Conservation (phyloP, 148 eudicot genomes). For the Silene conica region DNA sequence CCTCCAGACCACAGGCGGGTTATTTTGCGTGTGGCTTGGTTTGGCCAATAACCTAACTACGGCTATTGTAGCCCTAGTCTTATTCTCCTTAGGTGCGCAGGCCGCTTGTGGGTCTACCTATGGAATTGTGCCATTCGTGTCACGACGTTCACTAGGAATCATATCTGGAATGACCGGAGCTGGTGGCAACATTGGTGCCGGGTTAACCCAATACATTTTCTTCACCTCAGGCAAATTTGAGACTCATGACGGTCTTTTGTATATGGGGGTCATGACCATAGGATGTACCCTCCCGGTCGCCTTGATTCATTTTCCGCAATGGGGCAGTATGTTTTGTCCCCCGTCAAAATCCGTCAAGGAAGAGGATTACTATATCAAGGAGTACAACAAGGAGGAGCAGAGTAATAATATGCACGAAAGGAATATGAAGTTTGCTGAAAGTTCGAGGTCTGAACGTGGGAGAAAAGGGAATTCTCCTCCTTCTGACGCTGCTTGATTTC, state of each 20-base stretch:
- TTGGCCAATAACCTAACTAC: background rate
- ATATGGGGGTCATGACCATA: slow-evolving; percentile 33
- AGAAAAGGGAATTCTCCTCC: no score
- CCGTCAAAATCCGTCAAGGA: slow-evolving; percentile 26
- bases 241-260: no score
- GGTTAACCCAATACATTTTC: no score
- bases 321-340: slow-evolving; percentile 43
- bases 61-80: background rate
- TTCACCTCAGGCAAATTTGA: no score
- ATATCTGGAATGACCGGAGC: no score
- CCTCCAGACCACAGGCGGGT: background rate
- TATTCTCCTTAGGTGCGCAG: background rate
- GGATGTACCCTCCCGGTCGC: slow-evolving; percentile 29
- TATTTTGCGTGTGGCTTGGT: background rate
- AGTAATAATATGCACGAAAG: background rate
- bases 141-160: background rate
- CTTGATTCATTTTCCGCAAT: slow-evolving; percentile 35
- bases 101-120: background rate
- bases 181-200: no score
- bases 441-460: no score
- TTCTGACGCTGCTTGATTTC: no score
- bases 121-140: background rate
- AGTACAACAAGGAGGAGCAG: slow-evolving; percentile 34
- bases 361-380: slow-evolving; percentile 28
- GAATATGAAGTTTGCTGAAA: no score